These are phyloP conservation scores for Metschnikowia drakensbergensis DNA, from an alignment of 805 yeast species.

Conservation along the genomic window DNA sequence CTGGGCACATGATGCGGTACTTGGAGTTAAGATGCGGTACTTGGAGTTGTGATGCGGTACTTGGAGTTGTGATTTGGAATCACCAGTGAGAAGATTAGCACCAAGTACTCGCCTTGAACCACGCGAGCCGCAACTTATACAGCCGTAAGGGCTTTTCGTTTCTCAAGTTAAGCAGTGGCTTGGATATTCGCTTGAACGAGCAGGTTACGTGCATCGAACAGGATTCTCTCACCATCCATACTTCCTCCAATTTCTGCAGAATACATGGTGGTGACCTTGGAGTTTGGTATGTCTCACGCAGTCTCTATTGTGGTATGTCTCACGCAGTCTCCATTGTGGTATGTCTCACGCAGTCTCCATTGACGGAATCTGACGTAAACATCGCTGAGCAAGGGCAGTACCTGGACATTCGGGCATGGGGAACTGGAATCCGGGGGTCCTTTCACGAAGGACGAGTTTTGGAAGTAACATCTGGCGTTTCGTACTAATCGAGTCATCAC, in stretches of 20 bases:
- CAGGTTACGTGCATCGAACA: slow-evolving; percentile 42
- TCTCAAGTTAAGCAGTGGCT: slow-evolving; percentile 35
- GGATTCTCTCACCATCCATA: slow-evolving; percentile 17
- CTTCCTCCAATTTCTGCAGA: slow-evolving; percentile 40
- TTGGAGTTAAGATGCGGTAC: slow-evolving; percentile 77
- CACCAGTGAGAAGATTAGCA: slow-evolving; percentile 62
- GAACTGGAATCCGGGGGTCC: too few relatives aligned
- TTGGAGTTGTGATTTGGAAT: slow-evolving; percentile 81
- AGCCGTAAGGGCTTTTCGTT: slow-evolving; percentile 57
- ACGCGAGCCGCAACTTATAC: slow-evolving; percentile 75
- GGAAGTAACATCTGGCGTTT: too few relatives aligned
- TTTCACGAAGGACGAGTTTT: too few relatives aligned
- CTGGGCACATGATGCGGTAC: slow-evolving; percentile 49
- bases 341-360: too few relatives aligned
- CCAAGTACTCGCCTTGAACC: slow-evolving; percentile 67
- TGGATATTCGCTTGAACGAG: slow-evolving; percentile 40
- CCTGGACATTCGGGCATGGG: too few relatives aligned
- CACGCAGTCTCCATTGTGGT: too few relatives aligned
- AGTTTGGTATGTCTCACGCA: slow-evolving; percentile 65
- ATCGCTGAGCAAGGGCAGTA: too few relatives aligned
- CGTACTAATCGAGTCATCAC: too few relatives aligned
- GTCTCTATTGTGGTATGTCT: slow-evolving; percentile 45
- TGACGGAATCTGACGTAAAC: too few relatives aligned
- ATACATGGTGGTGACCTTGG: slow-evolving; percentile 56
- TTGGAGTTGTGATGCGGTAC: slow-evolving; percentile 34